phyloP scores from a whole-genome alignment of 176 grass and related monocot genomes.

The Musa beccarii region DNA sequence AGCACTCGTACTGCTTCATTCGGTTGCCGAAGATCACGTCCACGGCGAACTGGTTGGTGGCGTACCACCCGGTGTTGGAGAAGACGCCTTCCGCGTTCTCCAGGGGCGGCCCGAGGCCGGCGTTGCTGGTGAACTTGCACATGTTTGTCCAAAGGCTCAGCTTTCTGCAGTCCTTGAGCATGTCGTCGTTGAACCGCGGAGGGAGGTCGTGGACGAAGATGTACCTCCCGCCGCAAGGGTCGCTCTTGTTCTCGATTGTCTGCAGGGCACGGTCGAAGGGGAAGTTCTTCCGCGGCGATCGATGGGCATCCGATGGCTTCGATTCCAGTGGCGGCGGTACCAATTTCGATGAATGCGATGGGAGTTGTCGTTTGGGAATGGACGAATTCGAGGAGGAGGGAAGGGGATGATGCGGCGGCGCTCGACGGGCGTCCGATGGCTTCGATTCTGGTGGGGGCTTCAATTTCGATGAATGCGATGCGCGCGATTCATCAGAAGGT shows the following conservation, averaged over 20 bases:
- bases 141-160: conserved; percentile 48
- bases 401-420: neutral
- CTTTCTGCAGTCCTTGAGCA: conserved; percentile 47
- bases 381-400: neutral
- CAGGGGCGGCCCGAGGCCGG: conserved; percentile 43
- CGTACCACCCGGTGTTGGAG: conserved; percentile 51
- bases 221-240: conserved; percentile 49
- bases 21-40: conserved; percentile 67
- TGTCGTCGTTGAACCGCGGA: conserved; percentile 52
- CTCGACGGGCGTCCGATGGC: neutral
- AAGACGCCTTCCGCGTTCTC: conserved; percentile 32
- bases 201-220: conserved; percentile 63
- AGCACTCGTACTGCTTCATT: conserved; percentile 61
- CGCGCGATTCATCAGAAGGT: neutral
- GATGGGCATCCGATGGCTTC: neutral
- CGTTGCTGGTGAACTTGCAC: conserved; percentile 46
- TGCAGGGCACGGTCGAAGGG: neutral
- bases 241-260: conserved; percentile 5
- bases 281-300: neutral
- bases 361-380: no score
- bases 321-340: neutral
- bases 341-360: no score
- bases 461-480: neutral
- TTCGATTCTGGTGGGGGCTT: neutral
- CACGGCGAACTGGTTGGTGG: conserved; percentile 48